Conservation (phyloP, 1,284 basidiomycete genomes). For the Trichosporon faecale region DNA sequence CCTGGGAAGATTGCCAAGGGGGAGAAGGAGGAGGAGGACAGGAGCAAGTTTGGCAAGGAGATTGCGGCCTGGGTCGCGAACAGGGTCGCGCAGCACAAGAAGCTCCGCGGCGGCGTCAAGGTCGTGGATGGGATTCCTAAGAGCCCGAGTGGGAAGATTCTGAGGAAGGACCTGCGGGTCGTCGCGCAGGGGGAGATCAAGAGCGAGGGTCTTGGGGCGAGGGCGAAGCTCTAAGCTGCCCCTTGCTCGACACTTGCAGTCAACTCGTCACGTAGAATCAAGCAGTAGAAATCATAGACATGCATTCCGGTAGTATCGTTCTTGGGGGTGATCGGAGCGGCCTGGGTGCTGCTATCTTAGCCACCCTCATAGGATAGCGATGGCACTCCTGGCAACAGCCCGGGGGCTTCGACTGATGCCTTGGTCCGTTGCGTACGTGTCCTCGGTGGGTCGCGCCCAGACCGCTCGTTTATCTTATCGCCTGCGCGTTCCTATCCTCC, state of each 20-base stretch:
- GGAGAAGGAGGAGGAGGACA: conserved; percentile 31
- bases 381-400: too few species aligned
- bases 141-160: conserved; percentile 45
- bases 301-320: not conserved
- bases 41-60: conserved; percentile 54
- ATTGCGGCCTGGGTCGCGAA: conserved; percentile 64
- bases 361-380: too few species aligned
- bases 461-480: too few species aligned
- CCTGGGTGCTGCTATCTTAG: too few species aligned
- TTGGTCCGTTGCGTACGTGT: too few species aligned
- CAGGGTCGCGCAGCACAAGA: conserved; percentile 56
- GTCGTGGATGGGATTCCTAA: conserved; percentile 55
- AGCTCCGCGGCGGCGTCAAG: conserved; percentile 54
- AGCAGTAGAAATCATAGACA: not conserved
- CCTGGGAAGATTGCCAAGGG: not conserved
- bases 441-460: too few species aligned
- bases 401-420: too few species aligned
- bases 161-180: conserved; percentile 33
- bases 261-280: too few species aligned
- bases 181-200: conserved; percentile 13
- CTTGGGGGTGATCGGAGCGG: too few species aligned
- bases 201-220: not conserved
- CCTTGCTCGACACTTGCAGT: too few species aligned
- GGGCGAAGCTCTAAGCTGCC: conserved; percentile 7
- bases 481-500: too few species aligned